These are phyloP conservation scores for Papiliotrema nemorosa DNA, from an alignment of 1,284 basidiomycete genomes.

Conservation along the genomic window DNA sequence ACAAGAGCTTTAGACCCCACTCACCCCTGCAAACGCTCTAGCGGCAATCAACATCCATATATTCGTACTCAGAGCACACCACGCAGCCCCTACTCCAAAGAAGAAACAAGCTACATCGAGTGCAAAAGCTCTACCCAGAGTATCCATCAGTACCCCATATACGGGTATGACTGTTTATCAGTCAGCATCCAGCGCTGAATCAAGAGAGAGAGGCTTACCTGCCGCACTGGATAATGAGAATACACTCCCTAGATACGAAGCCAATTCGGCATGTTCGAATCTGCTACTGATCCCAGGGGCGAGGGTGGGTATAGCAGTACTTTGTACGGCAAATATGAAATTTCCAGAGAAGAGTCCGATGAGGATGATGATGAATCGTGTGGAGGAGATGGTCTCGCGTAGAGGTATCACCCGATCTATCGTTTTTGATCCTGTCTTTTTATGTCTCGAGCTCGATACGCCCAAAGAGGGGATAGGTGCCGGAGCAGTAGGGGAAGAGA, in stretches of 20 bases:
- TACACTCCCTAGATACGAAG: constrained; percentile 44
- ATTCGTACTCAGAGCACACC: constrained; percentile 36
- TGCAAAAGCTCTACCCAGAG: constrained; percentile 41
- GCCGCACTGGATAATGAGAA: constrained; percentile 44
- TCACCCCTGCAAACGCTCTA: constrained; percentile 40
- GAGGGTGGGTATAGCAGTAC: constrained; percentile 44
- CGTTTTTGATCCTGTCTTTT: too few species aligned
- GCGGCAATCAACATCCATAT: constrained; percentile 44
- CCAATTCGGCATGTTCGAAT: constrained; percentile 46
- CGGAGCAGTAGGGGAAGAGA: too few species aligned
- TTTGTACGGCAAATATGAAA: constrained; percentile 47
- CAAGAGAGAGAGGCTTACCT: constrained; percentile 15
- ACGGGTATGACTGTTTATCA: constrained; percentile 39
- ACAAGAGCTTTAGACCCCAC: constrained; percentile 1
- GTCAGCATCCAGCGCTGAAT: neutral
- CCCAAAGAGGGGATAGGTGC: too few species aligned
- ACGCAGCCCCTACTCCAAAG: constrained; percentile 39
- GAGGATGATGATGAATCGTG: constrained; percentile 23
- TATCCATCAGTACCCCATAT: constrained; percentile 48
- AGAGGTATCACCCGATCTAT: constrained; percentile 18
- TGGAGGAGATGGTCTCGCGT: constrained; percentile 22
- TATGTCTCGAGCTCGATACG: too few species aligned
- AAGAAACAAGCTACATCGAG: constrained; percentile 41
- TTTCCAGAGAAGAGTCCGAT: constrained; percentile 39
- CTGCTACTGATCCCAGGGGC: constrained; percentile 33